Percentiles rank a stretch among this genome's conserved stretches.
These are phyloP conservation scores for Tilletia walkeri DNA, from an alignment of 1,284 basidiomycete genomes.

Conservation along the genomic window DNA sequence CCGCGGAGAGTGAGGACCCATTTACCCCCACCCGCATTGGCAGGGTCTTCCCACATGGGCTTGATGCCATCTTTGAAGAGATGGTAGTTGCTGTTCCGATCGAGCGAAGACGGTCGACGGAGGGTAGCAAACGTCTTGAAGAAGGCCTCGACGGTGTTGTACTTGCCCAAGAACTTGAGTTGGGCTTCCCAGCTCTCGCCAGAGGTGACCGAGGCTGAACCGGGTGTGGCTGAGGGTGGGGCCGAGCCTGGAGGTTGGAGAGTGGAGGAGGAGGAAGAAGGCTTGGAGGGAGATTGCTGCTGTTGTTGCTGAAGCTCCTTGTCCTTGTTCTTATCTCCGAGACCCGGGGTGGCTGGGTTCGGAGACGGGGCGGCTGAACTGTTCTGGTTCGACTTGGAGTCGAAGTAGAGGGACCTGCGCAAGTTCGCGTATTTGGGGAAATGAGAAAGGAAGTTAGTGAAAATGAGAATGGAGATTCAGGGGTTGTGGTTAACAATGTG, in stretches of 20 bases:
- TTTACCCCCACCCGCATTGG: constrained; percentile 85
- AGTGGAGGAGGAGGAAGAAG: constrained; percentile 50
- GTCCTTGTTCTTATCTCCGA: constrained; percentile 10
- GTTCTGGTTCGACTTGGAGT: constrained; percentile 64
- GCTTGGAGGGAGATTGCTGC: constrained; percentile 12
- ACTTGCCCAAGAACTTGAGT: constrained; percentile 44
- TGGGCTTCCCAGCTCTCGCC: constrained; percentile 38
- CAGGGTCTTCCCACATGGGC: constrained; percentile 93
- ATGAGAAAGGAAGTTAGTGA: not conserved
- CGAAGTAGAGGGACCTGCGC: constrained; percentile 77
- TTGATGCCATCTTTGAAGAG: constrained; percentile 83
- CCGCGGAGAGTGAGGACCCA: constrained; percentile 86
- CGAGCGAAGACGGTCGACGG: constrained; percentile 80
- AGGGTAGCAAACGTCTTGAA: constrained; percentile 94
- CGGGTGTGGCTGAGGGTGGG: constrained; percentile 69
- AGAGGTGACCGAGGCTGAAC: constrained; percentile 70
- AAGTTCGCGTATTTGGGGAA: not conserved
- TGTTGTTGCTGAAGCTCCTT: constrained; percentile 24
- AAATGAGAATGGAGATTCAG: not conserved
- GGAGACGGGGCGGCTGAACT: not conserved
- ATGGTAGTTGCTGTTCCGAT: constrained; percentile 86
- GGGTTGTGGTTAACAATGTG: not conserved
- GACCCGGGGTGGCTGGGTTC: constrained; percentile 12
- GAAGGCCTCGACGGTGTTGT: constrained; percentile 69
- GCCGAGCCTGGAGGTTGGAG: constrained; percentile 61